Conservation (phyloP, 164 flowering plant species). For the Dillenia suffruticosa region DNA sequence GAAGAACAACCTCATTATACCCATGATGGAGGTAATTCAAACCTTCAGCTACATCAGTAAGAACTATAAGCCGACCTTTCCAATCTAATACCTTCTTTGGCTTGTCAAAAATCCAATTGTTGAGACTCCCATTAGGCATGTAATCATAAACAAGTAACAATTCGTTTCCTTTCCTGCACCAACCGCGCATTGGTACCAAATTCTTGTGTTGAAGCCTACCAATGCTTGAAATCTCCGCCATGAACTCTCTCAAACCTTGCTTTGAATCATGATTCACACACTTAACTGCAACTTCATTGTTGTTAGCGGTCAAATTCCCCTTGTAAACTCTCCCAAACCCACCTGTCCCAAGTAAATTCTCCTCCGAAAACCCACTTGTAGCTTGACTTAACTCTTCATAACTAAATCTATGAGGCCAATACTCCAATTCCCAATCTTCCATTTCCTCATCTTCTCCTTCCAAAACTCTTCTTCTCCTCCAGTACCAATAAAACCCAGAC, state of each 20-base stretch:
- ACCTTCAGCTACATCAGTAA: constrained; percentile 68
- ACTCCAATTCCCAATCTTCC: constrained; percentile 69
- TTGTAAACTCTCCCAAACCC: constrained; percentile 74
- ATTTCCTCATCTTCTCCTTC: constrained; percentile 26
- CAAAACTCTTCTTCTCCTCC: constrained; percentile 24
- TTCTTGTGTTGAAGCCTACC: constrained; percentile 70
- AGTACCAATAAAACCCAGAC: constrained; percentile 26
- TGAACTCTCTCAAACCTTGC: constrained; percentile 72
- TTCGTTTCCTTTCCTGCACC: constrained; percentile 54
- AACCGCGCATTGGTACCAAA: constrained; percentile 65
- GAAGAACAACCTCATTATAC: constrained; percentile 75
- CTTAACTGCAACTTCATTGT: constrained; percentile 58
- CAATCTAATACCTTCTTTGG: constrained; percentile 39
- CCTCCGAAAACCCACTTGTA: constrained; percentile 48
- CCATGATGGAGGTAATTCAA: constrained; percentile 69
- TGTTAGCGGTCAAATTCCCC: constrained; percentile 31
- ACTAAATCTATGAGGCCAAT: constrained; percentile 65
- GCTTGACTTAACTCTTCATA: constrained; percentile 46
- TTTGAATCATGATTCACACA: constrained; percentile 76
- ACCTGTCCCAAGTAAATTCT: constrained; percentile 53
- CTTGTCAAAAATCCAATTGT: constrained; percentile 52
- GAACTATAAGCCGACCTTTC: constrained; percentile 40
- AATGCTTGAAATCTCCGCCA: constrained; percentile 74
- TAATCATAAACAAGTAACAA: constrained; percentile 68
- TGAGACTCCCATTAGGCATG: constrained; percentile 74